Evolutionary conservation across 805 yeast species (phyloP), one percentile per base, ranked within the genome.

Genomic region (Kodamaea laetipori): DNA sequence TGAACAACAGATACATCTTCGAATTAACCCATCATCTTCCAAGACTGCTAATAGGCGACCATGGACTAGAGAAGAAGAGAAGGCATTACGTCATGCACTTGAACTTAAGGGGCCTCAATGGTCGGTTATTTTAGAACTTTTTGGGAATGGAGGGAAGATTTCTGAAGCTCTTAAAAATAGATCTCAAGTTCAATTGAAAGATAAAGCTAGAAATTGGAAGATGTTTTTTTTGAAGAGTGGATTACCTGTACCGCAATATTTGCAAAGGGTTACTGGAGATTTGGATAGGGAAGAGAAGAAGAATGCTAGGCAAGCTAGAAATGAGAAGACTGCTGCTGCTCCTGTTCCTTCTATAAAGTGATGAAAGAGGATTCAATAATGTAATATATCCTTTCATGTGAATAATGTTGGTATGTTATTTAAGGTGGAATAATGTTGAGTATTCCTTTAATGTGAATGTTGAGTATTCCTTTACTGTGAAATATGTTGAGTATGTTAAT

Each of bases 191-290:
- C 99, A 94, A 60, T 73, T 94, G 46, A 94, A 94, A 63, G 99
- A 94, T 61, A 94, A 94, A 61, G 98, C 98, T 0, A 77, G 99
- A 52, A 94, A 94, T 60, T 86, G 97, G 89, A 94, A 94, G 61
- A 78, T 90, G 78, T 82, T 83, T 51, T 89, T 84, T 60, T 67
- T 90, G 46, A 86, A 89, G 56, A 77, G 82, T 40, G 86, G 86
- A 1, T 63, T 81, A 27, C 84, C 86, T 7, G 78, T 92, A 2
- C 99, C 99, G 0, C 81, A 76, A 2, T 90, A 88, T 56, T 67
- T 94, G 47, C 72, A 71, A 42, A 82, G 84, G 49, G 98, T 92
- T 15, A 92, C 98, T 1, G 98, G 98, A 36, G 96, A 84, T 51
- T 57, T 82, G 35, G 88, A 82, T 35, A 67, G 82, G 51, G 77